These are phyloP conservation scores for Pelomyxa schiedti DNA, from an alignment of 78 protist species.

Conservation along the genomic window DNA sequence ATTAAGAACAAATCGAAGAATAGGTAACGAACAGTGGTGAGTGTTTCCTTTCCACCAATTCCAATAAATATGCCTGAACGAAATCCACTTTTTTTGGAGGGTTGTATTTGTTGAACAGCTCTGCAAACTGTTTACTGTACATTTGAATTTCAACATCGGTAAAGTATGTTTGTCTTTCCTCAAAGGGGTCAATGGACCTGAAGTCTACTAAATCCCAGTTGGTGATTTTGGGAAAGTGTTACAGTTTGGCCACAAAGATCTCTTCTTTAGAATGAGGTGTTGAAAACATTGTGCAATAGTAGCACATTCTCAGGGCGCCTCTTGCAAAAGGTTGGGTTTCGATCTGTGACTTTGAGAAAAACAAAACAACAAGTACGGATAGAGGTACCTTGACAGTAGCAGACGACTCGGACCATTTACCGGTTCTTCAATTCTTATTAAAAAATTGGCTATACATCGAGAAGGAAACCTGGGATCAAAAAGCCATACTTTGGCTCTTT, in stretches of 20 bases:
- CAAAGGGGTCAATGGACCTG: constrained; percentile 20
- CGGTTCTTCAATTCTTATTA: too few relatives aligned
- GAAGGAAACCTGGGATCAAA: background rate
- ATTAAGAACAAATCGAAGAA: too few relatives aligned
- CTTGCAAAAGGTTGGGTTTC: background rate
- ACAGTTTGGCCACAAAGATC: too few relatives aligned
- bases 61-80: constrained; percentile 44
- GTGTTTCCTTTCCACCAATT: constrained; percentile 33
- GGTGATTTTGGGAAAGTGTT: too few relatives aligned
- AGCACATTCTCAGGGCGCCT: background rate
- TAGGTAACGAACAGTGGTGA: constrained; percentile 50
- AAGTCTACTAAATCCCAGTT: too few relatives aligned
- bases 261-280: too few relatives aligned
- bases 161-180: constrained; percentile 45
- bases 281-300: background rate
- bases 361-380: too few relatives aligned
- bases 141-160: constrained; percentile 60
- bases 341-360: too few relatives aligned
- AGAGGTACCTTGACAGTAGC: too few relatives aligned
- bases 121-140: constrained; percentile 42
- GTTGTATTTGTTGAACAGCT: constrained; percentile 19
- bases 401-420: too few relatives aligned
- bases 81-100: constrained; percentile 56
- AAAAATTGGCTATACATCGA: too few relatives aligned
- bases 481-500: background rate